phyloP scores from a whole-genome alignment of 495 filamentous ascomycete genomes.

The Penicillium antarcticum region DNA sequence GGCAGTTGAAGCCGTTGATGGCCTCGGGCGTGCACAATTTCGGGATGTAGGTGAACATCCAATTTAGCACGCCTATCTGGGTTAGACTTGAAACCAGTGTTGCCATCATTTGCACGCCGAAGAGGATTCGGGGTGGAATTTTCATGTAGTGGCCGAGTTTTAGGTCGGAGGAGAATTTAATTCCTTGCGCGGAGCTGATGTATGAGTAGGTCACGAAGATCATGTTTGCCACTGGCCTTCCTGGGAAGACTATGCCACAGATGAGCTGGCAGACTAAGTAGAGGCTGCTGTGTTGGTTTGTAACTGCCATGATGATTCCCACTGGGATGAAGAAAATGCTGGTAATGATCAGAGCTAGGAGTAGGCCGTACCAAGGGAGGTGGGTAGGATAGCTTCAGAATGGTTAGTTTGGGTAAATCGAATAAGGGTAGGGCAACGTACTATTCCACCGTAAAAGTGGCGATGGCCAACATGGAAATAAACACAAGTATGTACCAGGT shows the following conservation, averaged over 20 bases:
- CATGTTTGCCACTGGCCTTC: conserved; percentile 85
- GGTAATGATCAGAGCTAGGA: conserved; percentile 65
- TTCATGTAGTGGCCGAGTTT: conserved; percentile 93
- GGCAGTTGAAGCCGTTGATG: conserved; percentile 83
- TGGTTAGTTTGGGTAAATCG: conserved; percentile 21
- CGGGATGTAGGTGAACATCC: conserved; percentile 79
- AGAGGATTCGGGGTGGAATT: conserved; percentile 74
- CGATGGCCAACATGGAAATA: conserved; percentile 23
- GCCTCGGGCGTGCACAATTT: conserved; percentile 74
- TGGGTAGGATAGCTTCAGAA: conserved; percentile 53
- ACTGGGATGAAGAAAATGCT: conserved; percentile 76
- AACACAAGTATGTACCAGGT: conserved; percentile 64
- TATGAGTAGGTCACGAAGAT: conserved; percentile 82
- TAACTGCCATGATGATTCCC: conserved; percentile 85
- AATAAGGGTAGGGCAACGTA: conserved; percentile 51
- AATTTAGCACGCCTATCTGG: conserved; percentile 80
- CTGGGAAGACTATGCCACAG: conserved; percentile 73
- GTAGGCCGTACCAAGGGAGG: conserved; percentile 77
- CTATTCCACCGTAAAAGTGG: conserved; percentile 29
- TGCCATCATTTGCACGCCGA: conserved; percentile 76
- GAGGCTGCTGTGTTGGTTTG: conserved; percentile 76
- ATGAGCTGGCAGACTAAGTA: conserved; percentile 77
- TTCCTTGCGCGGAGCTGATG: conserved; percentile 50
- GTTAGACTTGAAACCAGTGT: conserved; percentile 75
- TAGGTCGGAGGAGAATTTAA: conserved; percentile 46